Conservation (phyloP, 2,329 filamentous ascomycete species). For the Pleurostoma richardsiae region DNA sequence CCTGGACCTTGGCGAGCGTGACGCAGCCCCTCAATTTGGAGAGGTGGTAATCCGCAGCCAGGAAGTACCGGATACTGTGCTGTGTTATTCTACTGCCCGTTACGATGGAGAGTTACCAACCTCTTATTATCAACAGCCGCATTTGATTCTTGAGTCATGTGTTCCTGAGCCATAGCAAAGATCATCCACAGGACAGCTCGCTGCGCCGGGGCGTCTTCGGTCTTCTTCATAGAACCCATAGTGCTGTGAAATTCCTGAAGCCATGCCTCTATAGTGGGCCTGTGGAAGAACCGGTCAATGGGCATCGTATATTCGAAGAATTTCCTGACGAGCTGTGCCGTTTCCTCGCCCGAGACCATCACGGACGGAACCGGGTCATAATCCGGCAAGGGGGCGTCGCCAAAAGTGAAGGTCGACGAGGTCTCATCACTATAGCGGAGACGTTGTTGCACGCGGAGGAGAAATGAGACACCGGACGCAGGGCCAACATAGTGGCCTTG, state of each 20-base stretch:
- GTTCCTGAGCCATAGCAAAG: constrained; percentile 44
- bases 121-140: no score
- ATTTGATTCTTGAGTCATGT: constrained; percentile 14
- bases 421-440: constrained; percentile 34
- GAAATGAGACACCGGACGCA: constrained; percentile 40
- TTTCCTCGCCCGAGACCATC: constrained; percentile 25
- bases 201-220: constrained; percentile 31
- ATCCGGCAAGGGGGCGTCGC: constrained; percentile 40
- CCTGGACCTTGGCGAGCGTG: constrained; percentile 32
- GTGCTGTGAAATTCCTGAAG: constrained; percentile 40
- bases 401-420: constrained; percentile 43
- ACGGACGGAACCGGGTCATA: constrained; percentile 36
- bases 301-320: constrained; percentile 38
- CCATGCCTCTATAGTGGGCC: constrained; percentile 32
- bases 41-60: constrained; percentile 29
- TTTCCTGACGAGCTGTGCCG: constrained; percentile 20
- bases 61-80: constrained; percentile 21
- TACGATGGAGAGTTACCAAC: no score
- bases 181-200: constrained; percentile 29
- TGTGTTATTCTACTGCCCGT: no score
- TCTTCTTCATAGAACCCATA: constrained; percentile 30
- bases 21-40: constrained; percentile 30
- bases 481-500: constrained; percentile 43
- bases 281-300: constrained; percentile 37
- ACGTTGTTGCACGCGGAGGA: constrained; percentile 42